phyloP scores from a whole-genome alignment of 768 basidiomycete species.

The Russula foetens region DNA sequence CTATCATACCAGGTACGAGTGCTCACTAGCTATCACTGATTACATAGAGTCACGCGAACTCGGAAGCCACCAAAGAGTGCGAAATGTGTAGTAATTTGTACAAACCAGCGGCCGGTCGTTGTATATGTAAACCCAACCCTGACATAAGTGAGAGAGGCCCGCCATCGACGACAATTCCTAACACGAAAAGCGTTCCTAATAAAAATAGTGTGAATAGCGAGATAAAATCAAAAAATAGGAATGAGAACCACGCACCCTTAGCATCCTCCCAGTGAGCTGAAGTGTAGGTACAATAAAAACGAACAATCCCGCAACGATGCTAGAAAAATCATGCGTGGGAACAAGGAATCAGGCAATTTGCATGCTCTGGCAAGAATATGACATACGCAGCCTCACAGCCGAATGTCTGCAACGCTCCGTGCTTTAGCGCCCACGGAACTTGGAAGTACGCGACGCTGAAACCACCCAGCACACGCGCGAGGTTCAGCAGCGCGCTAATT shows the following conservation, averaged over 20 bases:
- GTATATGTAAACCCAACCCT: too few species aligned
- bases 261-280: slow-evolving; percentile 38
- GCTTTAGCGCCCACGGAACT: slow-evolving; percentile 51
- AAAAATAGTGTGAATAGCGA: background rate
- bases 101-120: too few species aligned
- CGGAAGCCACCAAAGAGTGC: too few species aligned
- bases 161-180: too few species aligned
- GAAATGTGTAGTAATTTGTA: too few species aligned
- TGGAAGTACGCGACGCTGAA: slow-evolving; percentile 63
- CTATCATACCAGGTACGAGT: too few species aligned
- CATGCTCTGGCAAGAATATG: background rate
- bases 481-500: slow-evolving; percentile 52
- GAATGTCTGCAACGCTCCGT: slow-evolving; percentile 55
- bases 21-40: too few species aligned
- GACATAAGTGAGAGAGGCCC: too few species aligned
- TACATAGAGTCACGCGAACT: too few species aligned
- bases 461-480: slow-evolving; percentile 49
- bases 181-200: slow-evolving; percentile 10
- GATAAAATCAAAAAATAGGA: background rate
- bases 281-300: slow-evolving; percentile 44
- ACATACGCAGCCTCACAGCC: slow-evolving; percentile 55
- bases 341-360: background rate
- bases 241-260: slow-evolving; percentile 34
- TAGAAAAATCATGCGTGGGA: slow-evolving; percentile 13
- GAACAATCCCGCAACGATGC: slow-evolving; percentile 45